Evolutionary conservation across 179 eudicot species (phyloP), one percentile per base, ranked within the genome.

Genomic region (Beta macrorhiza): DNA sequence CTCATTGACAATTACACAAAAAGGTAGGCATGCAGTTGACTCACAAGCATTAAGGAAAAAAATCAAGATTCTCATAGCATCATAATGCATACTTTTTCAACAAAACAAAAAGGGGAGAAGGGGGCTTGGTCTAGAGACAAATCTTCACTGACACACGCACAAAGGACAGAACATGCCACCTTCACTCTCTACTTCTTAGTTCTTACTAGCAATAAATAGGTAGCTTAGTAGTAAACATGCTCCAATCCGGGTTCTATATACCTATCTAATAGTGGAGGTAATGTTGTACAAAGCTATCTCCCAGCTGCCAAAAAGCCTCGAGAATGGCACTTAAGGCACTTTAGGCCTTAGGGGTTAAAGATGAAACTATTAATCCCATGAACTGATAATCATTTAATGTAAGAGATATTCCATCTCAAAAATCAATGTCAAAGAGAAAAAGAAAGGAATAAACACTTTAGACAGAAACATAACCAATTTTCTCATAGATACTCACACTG

Each of bases 1-100:
- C 73, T 77, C 4, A 73, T 2, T 67, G 65, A 79, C 57, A 82
- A 75, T 47, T 76, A 57, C 67, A 45, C 76, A 76, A 59, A 42
- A 49, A n/a, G 74, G 19, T 49, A n/a, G 67, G 52, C 57, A 80
- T 32, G 73, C 16, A 63, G 37, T 37, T 25, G 55, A 62, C 29
- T 16, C 49, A 44, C n/a, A 16, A 42, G 20, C 45, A 63, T 63
- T 29, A 42, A 62, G 13, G 7, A 45, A 61, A 6, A 49, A 16
- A 0, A 5, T 76, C 78, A 73, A 73, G 19, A 73, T 11, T 11
- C 0, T 53, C 12, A 73, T 52, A 53, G 45, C 76, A 73, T 25
- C 59, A 20, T 4, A 47, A 17, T 42, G 22, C 51, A 51, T 14
- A 49, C 2, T 20, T 49, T 25, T 52, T 22, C 37, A 72, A 12